Base-by-base conservation (phyloP, 768 basidiomycete genomes). In the Brasilioporus rufonigricans region DNA sequence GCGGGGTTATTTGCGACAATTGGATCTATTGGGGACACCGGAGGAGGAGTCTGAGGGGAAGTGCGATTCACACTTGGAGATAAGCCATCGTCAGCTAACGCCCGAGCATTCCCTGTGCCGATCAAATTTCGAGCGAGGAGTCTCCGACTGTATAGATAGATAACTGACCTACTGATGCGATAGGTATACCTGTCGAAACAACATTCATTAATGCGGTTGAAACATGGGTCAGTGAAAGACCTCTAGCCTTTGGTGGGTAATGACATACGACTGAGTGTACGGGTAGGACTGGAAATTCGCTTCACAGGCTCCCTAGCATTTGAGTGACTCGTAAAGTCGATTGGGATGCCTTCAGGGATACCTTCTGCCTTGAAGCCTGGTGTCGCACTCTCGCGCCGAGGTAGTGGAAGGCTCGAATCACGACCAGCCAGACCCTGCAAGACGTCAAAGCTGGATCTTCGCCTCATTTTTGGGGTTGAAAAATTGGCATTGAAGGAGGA, bases 241-340 rank as follows among this genome's bases (percentile, higher is more conserved):
- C 24, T 57, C 51, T 55, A 62, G 56, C 60, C 41, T 58, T 65
- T 46, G 63, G 9, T 16, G 40, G 60, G 46, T 59, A 56, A 52
- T 46, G 50, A 84, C 89, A 65, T 76, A 91, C 90, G 86, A 74
- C 89, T 90, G 36, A 90, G 74, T 44, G 87, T 87, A 35, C 89
- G 77, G 8, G 87, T 91, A 50, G 90, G 90, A 65, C 89, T 91
- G 7, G 82, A 77, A 33, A 74, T 67, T 32, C 89, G 81, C 67
- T 82, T 85, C 63, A 76, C 62, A 24, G 66, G 53, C 7, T 68
- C 66, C 44, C 72, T 71, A 46, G 71, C 76, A 13, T 73, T 70
- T 23, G 79, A 65, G 38, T 72, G 64, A 26, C 65, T 64, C 12
- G 72, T 76, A 57, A 86, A 85, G 35, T 73, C 75, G 65, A 81